A percentile compares a stretch with the other conserved stretches of the same genome.
Conservation (phyloP, 1,284 basidiomycete species). For the Malassezia globosa region DNA sequence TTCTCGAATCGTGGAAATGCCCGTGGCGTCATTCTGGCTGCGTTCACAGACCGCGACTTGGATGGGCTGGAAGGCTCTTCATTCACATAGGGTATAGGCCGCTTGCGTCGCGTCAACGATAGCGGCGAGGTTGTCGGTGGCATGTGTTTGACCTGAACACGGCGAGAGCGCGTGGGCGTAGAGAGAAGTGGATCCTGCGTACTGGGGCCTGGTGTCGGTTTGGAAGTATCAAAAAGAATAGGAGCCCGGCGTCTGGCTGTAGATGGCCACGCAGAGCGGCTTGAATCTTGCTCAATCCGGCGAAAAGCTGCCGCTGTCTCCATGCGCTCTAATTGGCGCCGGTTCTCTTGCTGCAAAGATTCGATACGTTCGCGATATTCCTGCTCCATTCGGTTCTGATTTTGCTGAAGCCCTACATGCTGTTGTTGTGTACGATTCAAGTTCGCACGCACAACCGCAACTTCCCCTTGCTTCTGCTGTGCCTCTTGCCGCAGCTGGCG, state of each 20-base stretch:
- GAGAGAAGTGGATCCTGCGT: no score
- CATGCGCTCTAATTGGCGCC: slow-evolving; percentile 24
- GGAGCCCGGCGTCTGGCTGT: slow-evolving; percentile 24
- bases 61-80: background rate
- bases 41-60: background rate
- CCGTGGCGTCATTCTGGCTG: background rate
- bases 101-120: slow-evolving; percentile 2
- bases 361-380: slow-evolving; percentile 25
- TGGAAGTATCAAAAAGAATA: slow-evolving; percentile 5
- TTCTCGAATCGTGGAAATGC: slow-evolving; percentile 16
- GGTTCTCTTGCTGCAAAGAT: slow-evolving; percentile 24
- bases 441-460: slow-evolving; percentile 31
- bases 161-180: no score
- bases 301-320: slow-evolving; percentile 32
- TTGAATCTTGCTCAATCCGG: slow-evolving; percentile 34
- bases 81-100: background rate
- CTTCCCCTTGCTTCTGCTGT: slow-evolving; percentile 30
- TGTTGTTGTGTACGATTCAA: slow-evolving; percentile 26
- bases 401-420: slow-evolving; percentile 24
- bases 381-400: slow-evolving; percentile 22
- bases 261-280: slow-evolving; percentile 30
- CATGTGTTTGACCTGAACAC: background rate
- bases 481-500: slow-evolving; percentile 21
- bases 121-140: slow-evolving; percentile 1
- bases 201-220: no score